Conservation (phyloP, 2,329 filamentous ascomycete species). For the Aspergillus alliaceus region DNA sequence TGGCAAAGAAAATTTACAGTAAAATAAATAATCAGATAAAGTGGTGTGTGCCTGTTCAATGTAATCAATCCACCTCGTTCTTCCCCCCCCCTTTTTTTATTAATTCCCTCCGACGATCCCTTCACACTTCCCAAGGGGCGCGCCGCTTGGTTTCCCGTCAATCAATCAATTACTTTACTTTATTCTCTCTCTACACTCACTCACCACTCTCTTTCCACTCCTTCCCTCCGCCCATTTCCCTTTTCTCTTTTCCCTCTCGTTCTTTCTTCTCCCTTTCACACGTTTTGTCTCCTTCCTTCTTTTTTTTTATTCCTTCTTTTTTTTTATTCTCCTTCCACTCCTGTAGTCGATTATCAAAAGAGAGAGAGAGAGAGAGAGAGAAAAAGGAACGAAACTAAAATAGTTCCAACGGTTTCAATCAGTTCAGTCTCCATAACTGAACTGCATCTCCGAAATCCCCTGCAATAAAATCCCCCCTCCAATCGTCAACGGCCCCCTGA, state of each 20-base stretch:
- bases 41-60: no score
- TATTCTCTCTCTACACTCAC: neutral
- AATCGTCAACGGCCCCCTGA: conserved; percentile 16
- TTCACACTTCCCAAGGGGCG: conserved; percentile 1
- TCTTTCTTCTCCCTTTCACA: conserved; percentile 7
- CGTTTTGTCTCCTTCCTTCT: conserved; percentile 11
- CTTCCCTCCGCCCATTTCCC: conserved; percentile 7
- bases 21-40: no score
- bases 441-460: conserved; percentile 7
- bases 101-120: conserved; percentile 6
- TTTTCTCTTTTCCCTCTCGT: conserved; percentile 6
- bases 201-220: neutral
- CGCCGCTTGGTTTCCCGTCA: neutral
- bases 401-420: neutral
- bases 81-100: neutral
- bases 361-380: conserved; percentile 5
- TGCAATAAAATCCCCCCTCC: conserved; percentile 13
- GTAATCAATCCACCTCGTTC: conserved; percentile 2
- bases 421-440: neutral
- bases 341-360: neutral
- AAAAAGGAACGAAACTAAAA: neutral
- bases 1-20: no score
- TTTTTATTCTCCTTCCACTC: neutral
- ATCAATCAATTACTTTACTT: neutral
- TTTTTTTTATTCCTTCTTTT: conserved; percentile 6